phyloP scores from a whole-genome alignment of 2,329 filamentous ascomycete species.

The Neopestalotiopsis rosae region DNA sequence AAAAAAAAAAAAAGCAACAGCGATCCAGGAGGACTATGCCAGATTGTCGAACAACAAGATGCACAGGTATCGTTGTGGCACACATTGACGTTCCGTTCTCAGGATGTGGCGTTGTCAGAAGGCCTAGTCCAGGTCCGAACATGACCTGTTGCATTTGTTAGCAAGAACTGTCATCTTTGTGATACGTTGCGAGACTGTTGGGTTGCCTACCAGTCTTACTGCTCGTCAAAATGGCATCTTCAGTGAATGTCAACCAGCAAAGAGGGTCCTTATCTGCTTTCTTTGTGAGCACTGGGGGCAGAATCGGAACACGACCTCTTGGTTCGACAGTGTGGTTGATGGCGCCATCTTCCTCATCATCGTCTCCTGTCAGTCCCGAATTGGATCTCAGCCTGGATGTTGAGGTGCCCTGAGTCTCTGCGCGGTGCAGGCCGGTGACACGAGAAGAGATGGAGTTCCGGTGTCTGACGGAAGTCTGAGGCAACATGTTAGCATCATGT shows the following conservation, averaged over 20 bases:
- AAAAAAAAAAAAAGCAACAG: neutral
- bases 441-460: slow-evolving; percentile 59
- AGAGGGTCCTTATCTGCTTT: slow-evolving; percentile 84
- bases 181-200: too few species aligned
- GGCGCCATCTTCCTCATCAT: slow-evolving; percentile 59
- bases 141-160: slow-evolving; percentile 59
- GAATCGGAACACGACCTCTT: slow-evolving; percentile 79
- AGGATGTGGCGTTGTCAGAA: slow-evolving; percentile 24
- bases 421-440: slow-evolving; percentile 55
- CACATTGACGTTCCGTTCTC: neutral
- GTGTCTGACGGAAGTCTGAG: slow-evolving; percentile 60
- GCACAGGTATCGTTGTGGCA: neutral
- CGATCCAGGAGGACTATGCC: neutral
- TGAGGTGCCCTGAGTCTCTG: slow-evolving; percentile 65
- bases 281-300: slow-evolving; percentile 92
- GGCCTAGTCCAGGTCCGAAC: slow-evolving; percentile 78
- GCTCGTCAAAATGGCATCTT: slow-evolving; percentile 90
- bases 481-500: slow-evolving; percentile 14
- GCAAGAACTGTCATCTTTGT: neutral
- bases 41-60: neutral
- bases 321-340: slow-evolving; percentile 84
- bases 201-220: slow-evolving; percentile 81
- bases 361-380: slow-evolving; percentile 59
- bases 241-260: slow-evolving; percentile 91
- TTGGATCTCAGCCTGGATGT: slow-evolving; percentile 70